phyloP scores from a whole-genome alignment of 2,329 filamentous ascomycete species.

The Colletotrichum tropicale region DNA sequence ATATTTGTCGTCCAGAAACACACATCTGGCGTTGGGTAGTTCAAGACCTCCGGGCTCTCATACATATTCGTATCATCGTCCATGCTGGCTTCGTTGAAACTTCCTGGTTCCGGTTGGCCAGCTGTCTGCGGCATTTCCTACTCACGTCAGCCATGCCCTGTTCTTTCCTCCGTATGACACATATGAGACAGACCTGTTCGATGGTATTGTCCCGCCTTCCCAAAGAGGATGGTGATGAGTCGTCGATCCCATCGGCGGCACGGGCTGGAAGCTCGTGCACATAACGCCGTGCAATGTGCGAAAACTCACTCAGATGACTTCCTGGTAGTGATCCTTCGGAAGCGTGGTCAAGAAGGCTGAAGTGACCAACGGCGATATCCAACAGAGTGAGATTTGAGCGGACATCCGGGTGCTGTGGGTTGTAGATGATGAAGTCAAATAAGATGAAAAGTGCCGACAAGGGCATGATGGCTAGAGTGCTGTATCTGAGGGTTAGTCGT shows the following conservation, averaged over 20 bases:
- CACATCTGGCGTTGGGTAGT: background rate
- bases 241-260: background rate
- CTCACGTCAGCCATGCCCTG: accelerated
- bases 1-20: background rate
- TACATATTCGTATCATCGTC: background rate
- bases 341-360: background rate
- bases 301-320: background rate
- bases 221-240: too few species aligned
- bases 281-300: background rate
- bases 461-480: background rate
- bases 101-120: accelerated
- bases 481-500: background rate
- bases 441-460: background rate
- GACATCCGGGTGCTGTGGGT: accelerated
- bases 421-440: background rate
- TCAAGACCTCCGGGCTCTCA: background rate
- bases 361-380: background rate
- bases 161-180: background rate
- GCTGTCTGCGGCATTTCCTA: background rate
- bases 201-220: background rate
- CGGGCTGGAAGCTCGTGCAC: background rate
- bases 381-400: background rate
- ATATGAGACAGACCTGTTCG: background rate
- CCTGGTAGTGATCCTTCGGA: background rate
- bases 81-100: background rate